Base-by-base conservation (phyloP, 352 stramenopile genomes). In the Peronospora destructor region DNA sequence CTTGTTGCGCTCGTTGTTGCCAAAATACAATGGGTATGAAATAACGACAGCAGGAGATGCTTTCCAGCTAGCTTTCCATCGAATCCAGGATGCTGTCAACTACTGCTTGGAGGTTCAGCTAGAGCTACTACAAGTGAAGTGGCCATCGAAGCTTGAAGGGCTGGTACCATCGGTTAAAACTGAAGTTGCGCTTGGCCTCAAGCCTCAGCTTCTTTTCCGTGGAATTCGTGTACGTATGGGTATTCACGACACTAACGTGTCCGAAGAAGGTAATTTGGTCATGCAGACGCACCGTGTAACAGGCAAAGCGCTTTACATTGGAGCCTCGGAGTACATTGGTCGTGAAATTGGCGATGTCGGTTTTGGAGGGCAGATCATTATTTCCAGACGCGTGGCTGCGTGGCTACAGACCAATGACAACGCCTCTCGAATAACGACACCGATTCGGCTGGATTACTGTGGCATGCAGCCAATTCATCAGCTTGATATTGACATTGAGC, bases 211-310 rank as follows among this genome's bases (percentile, higher is more conserved):
- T 26, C 5, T 91, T 23, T 88, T 91, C 35, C 63, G 59, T 11
- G 79, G 79, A 4, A 61, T 90, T 6, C 68, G 79, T 14, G 76
- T 91, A 6, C 79, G 79, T 1, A 91, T 91, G 79, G 76, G 79
- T 1, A 78, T 88, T 45, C 79, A 91, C 60, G 79, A 86, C 25
- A 72, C 73, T 7, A 74, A 59, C 33, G 52, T 58, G 11, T 62
- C 47, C 0, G 71, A 80, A 11, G 76, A 26, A 26, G 76, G 70
- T 29, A 61, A 63, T 33, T 54, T 84, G 11, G 62, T 85, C 25
- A 60, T 56, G 21, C 65, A 83, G 35, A 70, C 61, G 6, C 76
- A 26, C 4, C 23, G 23, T 1, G 78, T 90, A 10, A 90, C 78
- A 1, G 72, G 73, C 29, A 82, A 81, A 45, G 73, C 66, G 21